Conservation (phyloP, 345 rosid genomes). For the Nephelium lappaceum region DNA sequence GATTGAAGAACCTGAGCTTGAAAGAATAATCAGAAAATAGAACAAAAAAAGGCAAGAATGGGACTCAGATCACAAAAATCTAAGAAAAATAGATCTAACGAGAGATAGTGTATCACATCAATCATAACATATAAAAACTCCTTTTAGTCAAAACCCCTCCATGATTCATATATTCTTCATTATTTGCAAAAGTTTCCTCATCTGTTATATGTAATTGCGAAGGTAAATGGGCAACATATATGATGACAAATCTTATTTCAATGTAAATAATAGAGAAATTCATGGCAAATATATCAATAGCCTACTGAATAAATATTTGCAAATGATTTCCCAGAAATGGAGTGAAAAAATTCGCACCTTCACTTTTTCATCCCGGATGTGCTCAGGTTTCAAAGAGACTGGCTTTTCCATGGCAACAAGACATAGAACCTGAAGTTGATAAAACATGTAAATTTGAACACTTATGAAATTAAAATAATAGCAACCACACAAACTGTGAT, state of each 20-base stretch:
- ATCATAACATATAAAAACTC: background rate
- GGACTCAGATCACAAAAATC: background rate
- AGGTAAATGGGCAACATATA: background rate
- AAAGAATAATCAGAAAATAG: constrained; percentile 22
- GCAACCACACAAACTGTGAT: background rate
- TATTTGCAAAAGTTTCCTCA: background rate
- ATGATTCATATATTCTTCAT: background rate
- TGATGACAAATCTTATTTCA: constrained; percentile 10
- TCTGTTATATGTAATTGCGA: background rate
- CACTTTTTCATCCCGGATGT: constrained; percentile 98
- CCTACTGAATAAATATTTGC: constrained; percentile 11
- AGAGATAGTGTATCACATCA: background rate
- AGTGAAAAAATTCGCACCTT: constrained; percentile 53
- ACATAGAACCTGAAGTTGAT: constrained; percentile 72
- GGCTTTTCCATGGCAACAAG: constrained; percentile 99
- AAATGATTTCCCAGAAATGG: constrained; percentile 11
- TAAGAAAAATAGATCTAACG: background rate
- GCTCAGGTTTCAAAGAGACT: constrained; percentile 93
- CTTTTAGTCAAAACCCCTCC: background rate
- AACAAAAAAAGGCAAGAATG: constrained; percentile 5
- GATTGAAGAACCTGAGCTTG: constrained; percentile 87
- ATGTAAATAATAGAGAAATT: background rate
- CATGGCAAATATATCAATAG: background rate
- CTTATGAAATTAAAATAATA: background rate
- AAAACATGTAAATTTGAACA: background rate